Percentiles rank a stretch among this genome's conserved stretches.
These are phyloP conservation scores for Botrytis cinerea DNA, from an alignment of 2,329 filamentous ascomycete genomes.

Conservation along the genomic window DNA sequence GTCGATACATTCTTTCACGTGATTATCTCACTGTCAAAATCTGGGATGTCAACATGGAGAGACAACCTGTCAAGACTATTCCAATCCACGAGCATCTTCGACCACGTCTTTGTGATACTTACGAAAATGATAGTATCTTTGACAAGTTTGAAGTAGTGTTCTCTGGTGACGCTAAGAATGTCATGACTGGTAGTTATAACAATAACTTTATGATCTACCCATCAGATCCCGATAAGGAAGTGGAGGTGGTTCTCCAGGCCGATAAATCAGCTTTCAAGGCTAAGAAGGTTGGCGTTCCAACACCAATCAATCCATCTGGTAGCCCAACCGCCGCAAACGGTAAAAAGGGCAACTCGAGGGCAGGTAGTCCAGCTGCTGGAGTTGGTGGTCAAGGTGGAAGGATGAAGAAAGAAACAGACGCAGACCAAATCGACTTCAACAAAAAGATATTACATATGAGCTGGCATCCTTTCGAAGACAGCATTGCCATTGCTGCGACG, in stretches of 20 bases:
- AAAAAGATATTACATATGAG: conserved; percentile 99
- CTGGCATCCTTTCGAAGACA: conserved; percentile 99
- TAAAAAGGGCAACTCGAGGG: conserved; percentile 87
- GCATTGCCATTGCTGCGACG: conserved; percentile 97
- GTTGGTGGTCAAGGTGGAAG: conserved; percentile 77
- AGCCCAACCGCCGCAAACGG: conserved; percentile 70
- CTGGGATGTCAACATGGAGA: conserved; percentile 99
- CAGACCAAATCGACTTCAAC: conserved; percentile 99
- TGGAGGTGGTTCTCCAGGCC: conserved; percentile 94
- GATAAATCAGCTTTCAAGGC: conserved; percentile 99
- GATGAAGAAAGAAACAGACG: conserved; percentile 99
- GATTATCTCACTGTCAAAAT: conserved; percentile 99
- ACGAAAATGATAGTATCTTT: conserved; percentile 99
- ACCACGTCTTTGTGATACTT: conserved; percentile 93
- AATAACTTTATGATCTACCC: conserved; percentile 99
- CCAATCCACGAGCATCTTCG: conserved; percentile 97
- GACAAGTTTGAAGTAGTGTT: conserved; percentile 99
- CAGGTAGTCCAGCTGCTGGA: conserved; percentile 79
- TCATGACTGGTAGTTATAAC: conserved; percentile 99
- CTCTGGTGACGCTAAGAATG: conserved; percentile 96
- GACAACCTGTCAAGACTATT: conserved; percentile 95
- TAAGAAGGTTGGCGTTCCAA: conserved; percentile 98
- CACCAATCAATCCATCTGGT: conserved; percentile 84
- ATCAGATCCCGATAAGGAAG: conserved; percentile 92
- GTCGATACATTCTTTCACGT: conserved; percentile 93